Evolutionary conservation across 345 rosid species (phyloP), one percentile per base, ranked within the genome.

Genomic region (Passiflora organensis): DNA sequence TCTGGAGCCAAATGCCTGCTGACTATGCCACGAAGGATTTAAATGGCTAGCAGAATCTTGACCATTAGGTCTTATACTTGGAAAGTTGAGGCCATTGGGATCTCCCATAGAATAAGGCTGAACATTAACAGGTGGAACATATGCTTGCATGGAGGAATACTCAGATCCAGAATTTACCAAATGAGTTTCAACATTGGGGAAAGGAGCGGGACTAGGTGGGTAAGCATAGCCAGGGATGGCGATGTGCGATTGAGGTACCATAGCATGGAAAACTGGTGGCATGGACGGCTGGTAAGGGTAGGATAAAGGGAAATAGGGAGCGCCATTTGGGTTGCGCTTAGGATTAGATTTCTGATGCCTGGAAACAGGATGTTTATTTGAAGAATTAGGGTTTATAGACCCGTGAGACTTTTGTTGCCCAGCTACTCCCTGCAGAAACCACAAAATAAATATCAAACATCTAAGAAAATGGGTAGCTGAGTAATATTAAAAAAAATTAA

Each of bases 271-370:
- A 63, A 81, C 63, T 55, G 76, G 76, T 4, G 73, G 80, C 44
- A 70, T 41, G 14, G 78, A 24, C 17, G 75, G 94, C 63, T 64
- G 74, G 64, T 82, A 85, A 37, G 88, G 78, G 21, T 75, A 63
- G 6, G 76, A 81, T 54, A 72, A 60, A 42, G 84, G 73, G 61
- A 80, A 84, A 52, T 85, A 82, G 53, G 87, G 91, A 1, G 78
- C 66, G 13, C 65, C 70, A 64, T 72, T 81, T 48, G 77, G 70
- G 69, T 73, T 78, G 38, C 79, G 84, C 72, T 79, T 93, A 0
- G 82, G 50, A 43, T 87, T 89, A 44, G 83, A 61, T 63, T 75
- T 93, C 20, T 82, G 81, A 72, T 82, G 76, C 38, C 87, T 85
- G 4, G 64, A 56, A 49, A 84, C 62, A 25, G 78, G 69, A 70